phyloP scores from a whole-genome alignment of 768 basidiomycete genomes.

The Agrocybe praecox region DNA sequence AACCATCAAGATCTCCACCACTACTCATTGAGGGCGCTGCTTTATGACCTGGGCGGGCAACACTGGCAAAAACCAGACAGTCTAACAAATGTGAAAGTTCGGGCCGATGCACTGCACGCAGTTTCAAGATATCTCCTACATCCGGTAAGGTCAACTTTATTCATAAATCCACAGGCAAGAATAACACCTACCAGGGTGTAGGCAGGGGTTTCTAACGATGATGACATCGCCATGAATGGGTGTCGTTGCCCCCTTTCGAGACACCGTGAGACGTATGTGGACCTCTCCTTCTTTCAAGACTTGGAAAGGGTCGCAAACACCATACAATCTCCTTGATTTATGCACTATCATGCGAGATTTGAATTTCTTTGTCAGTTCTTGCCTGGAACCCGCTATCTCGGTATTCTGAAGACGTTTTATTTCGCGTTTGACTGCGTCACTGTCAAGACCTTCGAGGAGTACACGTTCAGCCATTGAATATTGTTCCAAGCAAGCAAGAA shows the following conservation, averaged over 20 bases:
- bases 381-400: slow-evolving; percentile 54
- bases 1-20: slow-evolving; percentile 66
- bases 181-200: slow-evolving; percentile 55
- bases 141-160: background rate
- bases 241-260: slow-evolving; percentile 53
- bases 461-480: slow-evolving; percentile 53
- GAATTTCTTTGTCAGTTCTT: slow-evolving; percentile 48
- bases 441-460: slow-evolving; percentile 56
- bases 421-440: slow-evolving; percentile 36
- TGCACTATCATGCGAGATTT: slow-evolving; percentile 63
- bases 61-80: slow-evolving; percentile 67
- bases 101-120: slow-evolving; percentile 56
- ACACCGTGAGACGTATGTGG: slow-evolving; percentile 56
- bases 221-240: slow-evolving; percentile 63
- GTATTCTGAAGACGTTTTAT: slow-evolving; percentile 46
- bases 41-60: slow-evolving; percentile 55
- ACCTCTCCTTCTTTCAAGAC: slow-evolving; percentile 67
- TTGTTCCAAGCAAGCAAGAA: slow-evolving; percentile 52
- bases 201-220: slow-evolving; percentile 68
- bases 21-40: slow-evolving; percentile 73
- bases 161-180: no score
- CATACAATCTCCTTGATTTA: slow-evolving; percentile 63
- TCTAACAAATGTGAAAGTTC: slow-evolving; percentile 60
- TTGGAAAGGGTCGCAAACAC: slow-evolving; percentile 68
- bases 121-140: slow-evolving; percentile 64